Percentiles rank a stretch among this genome's conserved stretches.
phyloP scores from a whole-genome alignment of 2,329 filamentous ascomycete genomes.

The Botrytis elliptica region DNA sequence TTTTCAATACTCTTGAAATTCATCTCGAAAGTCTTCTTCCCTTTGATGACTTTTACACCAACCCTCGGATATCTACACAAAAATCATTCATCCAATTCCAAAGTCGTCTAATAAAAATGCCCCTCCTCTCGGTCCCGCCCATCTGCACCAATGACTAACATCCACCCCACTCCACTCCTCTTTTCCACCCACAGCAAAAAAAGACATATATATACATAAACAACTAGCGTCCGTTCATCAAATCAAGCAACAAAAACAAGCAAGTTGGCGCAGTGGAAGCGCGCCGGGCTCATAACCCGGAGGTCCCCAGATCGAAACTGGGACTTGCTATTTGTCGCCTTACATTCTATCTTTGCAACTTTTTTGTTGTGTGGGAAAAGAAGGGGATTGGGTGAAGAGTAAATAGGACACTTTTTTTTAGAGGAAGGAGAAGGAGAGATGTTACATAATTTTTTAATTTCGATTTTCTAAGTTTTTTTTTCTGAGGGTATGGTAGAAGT shows the following conservation, averaged over 20 bases:
- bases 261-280: slow-evolving; percentile 42
- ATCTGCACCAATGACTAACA: not conserved
- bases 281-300: slow-evolving; percentile 43
- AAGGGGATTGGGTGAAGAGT: not conserved
- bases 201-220: not conserved
- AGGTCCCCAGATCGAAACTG: slow-evolving; percentile 39
- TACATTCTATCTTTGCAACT: accelerated
- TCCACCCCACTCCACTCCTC: not conserved
- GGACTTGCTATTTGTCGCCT: not conserved
- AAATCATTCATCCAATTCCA: not conserved
- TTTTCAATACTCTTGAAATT: not conserved
- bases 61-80: not conserved
- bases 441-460: not conserved
- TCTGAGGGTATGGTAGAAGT: not conserved
- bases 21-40: not conserved
- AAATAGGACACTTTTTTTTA: too few relatives aligned
- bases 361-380: not conserved
- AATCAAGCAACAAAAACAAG: slow-evolving; percentile 23
- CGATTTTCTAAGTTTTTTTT: not conserved
- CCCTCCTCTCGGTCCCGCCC: not conserved
- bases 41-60: not conserved
- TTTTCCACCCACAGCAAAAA: accelerated
- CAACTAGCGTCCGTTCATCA: accelerated
- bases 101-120: not conserved
- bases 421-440: not conserved